Evolutionary conservation across 805 yeast species (phyloP).

Genomic region (Suhomyces tanzawaensis): DNA sequence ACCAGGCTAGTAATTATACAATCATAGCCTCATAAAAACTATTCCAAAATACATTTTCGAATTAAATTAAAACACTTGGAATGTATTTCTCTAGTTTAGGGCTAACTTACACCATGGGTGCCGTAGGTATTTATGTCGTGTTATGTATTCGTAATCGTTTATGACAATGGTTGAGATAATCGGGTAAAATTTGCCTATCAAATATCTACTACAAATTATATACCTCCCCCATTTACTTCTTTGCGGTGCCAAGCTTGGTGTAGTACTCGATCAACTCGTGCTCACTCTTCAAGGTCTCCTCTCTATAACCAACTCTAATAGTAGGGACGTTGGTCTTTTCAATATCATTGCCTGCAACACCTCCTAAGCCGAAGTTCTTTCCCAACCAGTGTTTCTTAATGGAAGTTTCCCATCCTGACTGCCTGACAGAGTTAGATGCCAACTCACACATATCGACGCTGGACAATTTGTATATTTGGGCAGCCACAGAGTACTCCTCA

Average conservation of each 20-base stretch:
- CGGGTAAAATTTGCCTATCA: too few relatives aligned
- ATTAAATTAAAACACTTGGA: too few relatives aligned
- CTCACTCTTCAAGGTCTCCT: slow-evolving; percentile 73
- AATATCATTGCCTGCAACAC: slow-evolving; percentile 80
- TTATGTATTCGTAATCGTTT: too few relatives aligned
- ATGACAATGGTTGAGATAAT: too few relatives aligned
- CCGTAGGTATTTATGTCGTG: too few relatives aligned
- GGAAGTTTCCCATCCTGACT: slow-evolving; percentile 88
- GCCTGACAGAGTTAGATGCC: slow-evolving; percentile 87
- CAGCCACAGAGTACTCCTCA: slow-evolving; percentile 97
- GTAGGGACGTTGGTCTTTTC: slow-evolving; percentile 95
- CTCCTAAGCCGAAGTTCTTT: slow-evolving; percentile 51
- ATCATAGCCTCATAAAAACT: too few relatives aligned
- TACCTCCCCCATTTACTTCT: too few relatives aligned
- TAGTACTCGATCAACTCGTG: slow-evolving; percentile 65
- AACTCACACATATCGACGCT: slow-evolving; percentile 97
- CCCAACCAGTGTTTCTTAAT: slow-evolving; percentile 95
- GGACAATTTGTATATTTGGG: slow-evolving; percentile 91
- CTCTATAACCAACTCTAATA: slow-evolving; percentile 78
- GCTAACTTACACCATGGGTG: too few relatives aligned
- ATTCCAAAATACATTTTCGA: too few relatives aligned
- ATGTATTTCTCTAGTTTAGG: too few relatives aligned
- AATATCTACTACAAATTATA: too few relatives aligned
- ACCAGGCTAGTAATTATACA: too few relatives aligned
- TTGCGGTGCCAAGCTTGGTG: slow-evolving; percentile 24